Conservation (phyloP, 2,329 filamentous ascomycete species). For the Aspergillus texensis region DNA sequence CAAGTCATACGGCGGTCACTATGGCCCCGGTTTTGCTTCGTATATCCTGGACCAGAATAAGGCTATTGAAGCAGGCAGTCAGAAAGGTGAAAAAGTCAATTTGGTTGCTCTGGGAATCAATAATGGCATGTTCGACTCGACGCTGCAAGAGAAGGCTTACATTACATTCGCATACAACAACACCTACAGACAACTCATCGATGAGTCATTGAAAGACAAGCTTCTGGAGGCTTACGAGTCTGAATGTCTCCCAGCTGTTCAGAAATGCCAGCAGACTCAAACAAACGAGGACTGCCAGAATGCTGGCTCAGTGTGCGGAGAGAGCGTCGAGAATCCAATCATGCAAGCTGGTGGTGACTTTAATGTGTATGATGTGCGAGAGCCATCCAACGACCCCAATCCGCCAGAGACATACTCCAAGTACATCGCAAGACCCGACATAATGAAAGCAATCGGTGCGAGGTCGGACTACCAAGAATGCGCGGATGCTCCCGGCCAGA, state of each 20-base stretch:
- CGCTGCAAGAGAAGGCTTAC: constrained; percentile 48
- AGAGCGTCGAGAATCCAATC: constrained; percentile 41
- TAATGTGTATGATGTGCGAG: constrained; percentile 52
- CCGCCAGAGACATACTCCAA: constrained; percentile 45
- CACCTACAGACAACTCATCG: constrained; percentile 48
- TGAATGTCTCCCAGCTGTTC: constrained; percentile 42
- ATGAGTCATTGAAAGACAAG: constrained; percentile 30
- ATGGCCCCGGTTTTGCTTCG: constrained; percentile 37
- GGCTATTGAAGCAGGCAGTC: constrained; percentile 37
- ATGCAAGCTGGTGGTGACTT: constrained; percentile 27
- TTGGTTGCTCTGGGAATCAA: constrained; percentile 60
- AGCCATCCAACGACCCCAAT: constrained; percentile 39
- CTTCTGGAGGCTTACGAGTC: constrained; percentile 39
- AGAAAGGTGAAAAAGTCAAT: constrained; percentile 49
- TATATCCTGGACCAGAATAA: constrained; percentile 44
- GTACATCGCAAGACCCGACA: constrained; percentile 43
- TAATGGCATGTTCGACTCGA: constrained; percentile 59
- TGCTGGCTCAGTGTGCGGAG: constrained; percentile 40
- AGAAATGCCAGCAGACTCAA: constrained; percentile 39
- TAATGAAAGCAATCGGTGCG: constrained; percentile 51
- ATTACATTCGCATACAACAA: constrained; percentile 53
- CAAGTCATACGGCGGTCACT: constrained; percentile 40
- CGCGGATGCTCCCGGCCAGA: constrained; percentile 37
- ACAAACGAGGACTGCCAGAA: constrained; percentile 34
- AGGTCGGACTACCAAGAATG: constrained; percentile 47